Evolutionary conservation across 495 filamentous ascomycete genomes (phyloP), one percentile per base, ranked within the genome.

Genomic region (Ascodesmis nigricans): DNA sequence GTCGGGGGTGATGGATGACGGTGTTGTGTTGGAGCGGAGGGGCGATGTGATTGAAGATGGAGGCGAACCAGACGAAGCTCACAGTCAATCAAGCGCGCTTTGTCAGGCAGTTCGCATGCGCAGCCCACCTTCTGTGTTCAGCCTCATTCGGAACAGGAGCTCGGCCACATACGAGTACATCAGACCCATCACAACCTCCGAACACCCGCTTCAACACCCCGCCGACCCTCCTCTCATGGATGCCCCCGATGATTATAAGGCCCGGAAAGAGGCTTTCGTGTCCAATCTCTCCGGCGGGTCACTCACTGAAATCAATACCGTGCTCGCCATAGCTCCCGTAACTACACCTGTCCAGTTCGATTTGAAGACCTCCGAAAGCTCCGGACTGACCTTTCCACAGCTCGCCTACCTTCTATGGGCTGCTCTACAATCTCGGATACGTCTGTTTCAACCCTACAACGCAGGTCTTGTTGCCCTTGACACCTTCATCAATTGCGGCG

Each of bases 191-290:
- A n/a, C n/a, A n/a, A n/a, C n/a, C n/a, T n/a, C n/a, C n/a, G n/a
- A n/a, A n/a, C n/a, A n/a, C n/a, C n/a, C n/a, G n/a, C n/a, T n/a
- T n/a, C n/a, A n/a, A n/a, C n/a, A n/a, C n/a, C n/a, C n/a, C n/a
- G 43, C 52, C n/a, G n/a, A n/a, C n/a, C n/a, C n/a, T n/a, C n/a
- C n/a, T n/a, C n/a, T n/a, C n/a, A n/a, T n/a, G 21, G 53, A 44
- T 9, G 71, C 61, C 55, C n/a, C n/a, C n/a, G n/a, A n/a, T n/a
- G n/a, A n/a, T n/a, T 84, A 91, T 58, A 99, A 95, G 59, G 65
- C 72, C 33, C 64, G 71, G 32, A 99, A 95, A 54, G 82, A 91
- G 62, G 79, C 78, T 36, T 92, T 91, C 49, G 87, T 99, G 45
- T 92, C 84, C 13, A 76, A 80, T 50, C 70, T 91, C 21, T 69